Evolutionary conservation across 768 basidiomycete species (phyloP), one percentile per base, ranked within the genome.

Genomic region (Roridomyces roridus): DNA sequence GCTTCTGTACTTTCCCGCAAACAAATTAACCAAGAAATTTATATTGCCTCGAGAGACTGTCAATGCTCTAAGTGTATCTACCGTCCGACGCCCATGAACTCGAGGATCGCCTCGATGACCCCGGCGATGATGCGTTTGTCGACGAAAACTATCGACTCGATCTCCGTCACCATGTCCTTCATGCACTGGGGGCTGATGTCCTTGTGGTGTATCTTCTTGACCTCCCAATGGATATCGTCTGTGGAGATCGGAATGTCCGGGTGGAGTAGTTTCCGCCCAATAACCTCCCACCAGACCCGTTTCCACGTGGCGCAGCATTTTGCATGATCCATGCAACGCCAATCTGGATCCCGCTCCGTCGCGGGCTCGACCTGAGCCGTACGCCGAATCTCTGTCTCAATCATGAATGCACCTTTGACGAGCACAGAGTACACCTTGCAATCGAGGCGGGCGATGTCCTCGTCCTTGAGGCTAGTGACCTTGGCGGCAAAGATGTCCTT

Each of bases 241-340:
- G 26, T 40, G 40, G 35, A 41, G 21, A 55, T 31, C 12, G 54
- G 54, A 14, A 3, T n/a, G 7, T 25, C 39, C 1, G 54, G 46
- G 14, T 55, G 54, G 4, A 55, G 54, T 5, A 55, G 25, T 4
- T 29, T 31, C 15, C 46, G 39, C 8, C 54, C 54, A 11, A 55
- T 25, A 9, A 17, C 35, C 21, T 55, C 46, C 21, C 37, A 48
- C 53, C 53, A 55, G 5, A 47, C 2, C 3, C 21, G 17, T 21
- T 28, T 28, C 45, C 45, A 55, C 5, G 26, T 28, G 6, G 26
- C 21, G 20, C 14, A 9, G 31, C 53, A 53, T 4, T 12, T 4
- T 4, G 5, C 5, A 24, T 45, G 51, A 10, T 53, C 39, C 10
- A 18, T 20, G 35, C 51, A 53, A 9, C 17, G 15, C 51, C 51